Conservation (phyloP, 176 grass and related monocot species). For the Triticum timopheevii region DNA sequence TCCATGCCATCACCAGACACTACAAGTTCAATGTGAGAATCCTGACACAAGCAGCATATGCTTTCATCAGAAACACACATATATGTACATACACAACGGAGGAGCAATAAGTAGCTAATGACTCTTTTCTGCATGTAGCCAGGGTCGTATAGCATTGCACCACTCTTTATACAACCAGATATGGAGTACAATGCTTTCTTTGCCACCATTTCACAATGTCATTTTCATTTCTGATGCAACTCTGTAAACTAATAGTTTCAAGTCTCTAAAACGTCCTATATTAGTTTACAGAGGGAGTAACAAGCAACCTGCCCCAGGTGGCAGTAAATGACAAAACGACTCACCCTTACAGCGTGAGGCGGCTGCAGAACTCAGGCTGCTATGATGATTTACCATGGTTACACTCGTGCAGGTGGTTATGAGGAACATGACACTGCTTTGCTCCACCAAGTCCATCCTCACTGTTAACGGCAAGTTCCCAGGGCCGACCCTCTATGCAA, state of each 20-base stretch:
- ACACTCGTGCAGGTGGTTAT: slow-evolving; percentile 48
- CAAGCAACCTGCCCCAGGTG: neutral
- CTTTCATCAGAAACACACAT: neutral
- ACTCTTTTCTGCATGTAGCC: neutral
- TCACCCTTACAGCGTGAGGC: neutral
- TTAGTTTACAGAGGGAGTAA: too few species aligned
- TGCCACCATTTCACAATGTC: neutral
- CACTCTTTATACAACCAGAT: neutral
- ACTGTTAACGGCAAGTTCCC: slow-evolving; percentile 68
- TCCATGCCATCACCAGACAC: slow-evolving; percentile 44
- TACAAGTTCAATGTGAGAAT: slow-evolving; percentile 80
- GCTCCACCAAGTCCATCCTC: slow-evolving; percentile 63
- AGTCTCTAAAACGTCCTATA: too few species aligned
- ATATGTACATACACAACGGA: neutral
- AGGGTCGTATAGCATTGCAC: neutral
- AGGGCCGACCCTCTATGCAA: slow-evolving; percentile 52
- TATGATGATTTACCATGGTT: neutral
- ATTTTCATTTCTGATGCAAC: neutral
- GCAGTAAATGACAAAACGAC: neutral
- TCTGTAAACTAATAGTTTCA: too few species aligned
- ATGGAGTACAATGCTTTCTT: neutral
- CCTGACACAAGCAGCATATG: neutral
- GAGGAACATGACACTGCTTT: slow-evolving; percentile 51
- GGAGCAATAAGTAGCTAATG: neutral
- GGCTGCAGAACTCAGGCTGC: neutral